These are phyloP conservation scores for Viola pubescens DNA, from an alignment of 441 rosid species.

Conservation along the genomic window DNA sequence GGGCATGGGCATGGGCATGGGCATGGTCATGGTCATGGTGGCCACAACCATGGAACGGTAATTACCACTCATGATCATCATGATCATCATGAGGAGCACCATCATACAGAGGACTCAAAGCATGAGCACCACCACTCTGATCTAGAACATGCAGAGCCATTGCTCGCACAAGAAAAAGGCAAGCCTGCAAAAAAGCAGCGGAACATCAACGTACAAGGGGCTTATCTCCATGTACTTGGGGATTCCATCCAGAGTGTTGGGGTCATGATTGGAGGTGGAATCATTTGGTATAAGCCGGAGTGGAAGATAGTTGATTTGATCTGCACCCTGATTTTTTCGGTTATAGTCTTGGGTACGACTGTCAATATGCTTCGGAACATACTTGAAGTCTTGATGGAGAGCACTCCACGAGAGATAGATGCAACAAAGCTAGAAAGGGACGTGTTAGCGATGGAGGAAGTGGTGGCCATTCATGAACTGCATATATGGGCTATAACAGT, in stretches of 20 bases:
- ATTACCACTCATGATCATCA: conserved; percentile 29
- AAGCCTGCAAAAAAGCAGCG: conserved; percentile 26
- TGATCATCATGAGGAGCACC: conserved; percentile 18
- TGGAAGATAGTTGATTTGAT: conserved; percentile 63
- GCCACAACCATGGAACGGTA: conserved; percentile 22
- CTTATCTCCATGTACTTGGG: conserved; percentile 55
- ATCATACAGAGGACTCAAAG: conserved; percentile 27
- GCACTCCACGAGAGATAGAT: conserved; percentile 56
- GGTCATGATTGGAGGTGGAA: conserved; percentile 64
- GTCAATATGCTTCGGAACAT: conserved; percentile 51
- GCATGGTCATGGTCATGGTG: conserved; percentile 18
- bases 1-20: conserved; percentile 1
- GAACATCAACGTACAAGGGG: conserved; percentile 51
- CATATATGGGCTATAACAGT: conserved; percentile 75
- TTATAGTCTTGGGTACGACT: conserved; percentile 44
- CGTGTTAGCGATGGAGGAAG: conserved; percentile 49
- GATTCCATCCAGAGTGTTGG: conserved; percentile 65
- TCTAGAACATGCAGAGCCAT: conserved; percentile 16
- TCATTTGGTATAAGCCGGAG: conserved; percentile 60
- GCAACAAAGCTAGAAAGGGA: conserved; percentile 45
- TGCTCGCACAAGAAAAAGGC: conserved; percentile 18
- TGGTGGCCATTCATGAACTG: conserved; percentile 51
- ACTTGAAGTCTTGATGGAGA: conserved; percentile 62
- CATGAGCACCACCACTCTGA: conserved; percentile 20
- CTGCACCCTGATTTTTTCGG: conserved; percentile 51